A percentile compares a stretch with the other conserved stretches of the same genome.
These are phyloP conservation scores for Tulasnella sp. DNA, from an alignment of 768 basidiomycete species.

Conservation along the genomic window DNA sequence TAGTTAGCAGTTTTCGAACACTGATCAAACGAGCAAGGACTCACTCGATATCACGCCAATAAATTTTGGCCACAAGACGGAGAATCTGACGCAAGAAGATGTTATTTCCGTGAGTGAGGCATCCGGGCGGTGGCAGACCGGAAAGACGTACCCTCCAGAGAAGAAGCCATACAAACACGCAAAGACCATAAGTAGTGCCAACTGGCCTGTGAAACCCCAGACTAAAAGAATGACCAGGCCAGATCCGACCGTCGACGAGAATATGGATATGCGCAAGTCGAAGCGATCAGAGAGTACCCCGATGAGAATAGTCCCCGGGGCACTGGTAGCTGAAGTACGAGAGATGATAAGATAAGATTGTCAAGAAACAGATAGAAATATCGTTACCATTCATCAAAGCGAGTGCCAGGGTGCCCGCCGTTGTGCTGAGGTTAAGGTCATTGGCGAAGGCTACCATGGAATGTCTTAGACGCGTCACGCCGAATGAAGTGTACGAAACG, in stretches of 20 bases:
- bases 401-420: background rate
- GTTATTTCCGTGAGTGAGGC: too few relatives aligned
- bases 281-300: background rate
- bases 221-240: background rate
- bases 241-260: background rate
- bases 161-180: conserved; percentile 11
- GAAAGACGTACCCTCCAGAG: background rate
- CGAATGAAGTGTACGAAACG: background rate
- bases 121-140: too few relatives aligned
- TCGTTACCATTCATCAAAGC: conserved; percentile 14
- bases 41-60: conserved; percentile 5
- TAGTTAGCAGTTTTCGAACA: background rate
- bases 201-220: conserved; percentile 4
- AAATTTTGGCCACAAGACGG: conserved; percentile 8
- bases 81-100: background rate
- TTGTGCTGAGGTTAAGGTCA: conserved; percentile 7
- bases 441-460: conserved; percentile 1
- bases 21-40: too few relatives aligned
- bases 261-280: background rate
- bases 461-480: background rate
- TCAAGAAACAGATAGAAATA: background rate
- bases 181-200: background rate
- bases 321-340: background rate
- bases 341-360: background rate
- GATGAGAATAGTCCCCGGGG: background rate